A percentile compares a stretch with the other conserved stretches of the same genome.
Evolutionary conservation across 768 basidiomycete genomes (phyloP).

Genomic region (Gymnopilus junonius): DNA sequence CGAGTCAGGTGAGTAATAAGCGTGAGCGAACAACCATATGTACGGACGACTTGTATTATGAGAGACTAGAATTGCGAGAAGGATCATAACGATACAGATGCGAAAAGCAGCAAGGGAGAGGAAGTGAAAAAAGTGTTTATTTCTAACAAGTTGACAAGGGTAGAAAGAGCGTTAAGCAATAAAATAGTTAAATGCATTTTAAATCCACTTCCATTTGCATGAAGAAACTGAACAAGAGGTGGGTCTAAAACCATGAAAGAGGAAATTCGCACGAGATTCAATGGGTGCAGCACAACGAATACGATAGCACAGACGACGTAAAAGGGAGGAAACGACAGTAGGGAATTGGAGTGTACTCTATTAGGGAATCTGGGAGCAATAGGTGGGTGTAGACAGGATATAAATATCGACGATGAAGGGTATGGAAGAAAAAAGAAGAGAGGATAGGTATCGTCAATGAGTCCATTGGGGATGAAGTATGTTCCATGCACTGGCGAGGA

Average conservation of each 20-base stretch:
- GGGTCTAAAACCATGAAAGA: constrained; percentile 4
- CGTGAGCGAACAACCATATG: neutral
- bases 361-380: constrained; percentile 20
- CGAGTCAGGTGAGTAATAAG: neutral
- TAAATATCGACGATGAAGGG: constrained; percentile 10
- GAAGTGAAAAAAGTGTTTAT: constrained; percentile 3
- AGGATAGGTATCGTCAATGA: neutral
- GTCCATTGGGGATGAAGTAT: neutral
- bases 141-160: constrained; percentile 5
- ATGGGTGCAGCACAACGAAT: constrained; percentile 40
- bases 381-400: constrained; percentile 19
- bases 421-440: constrained; percentile 10
- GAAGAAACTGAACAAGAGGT: neutral
- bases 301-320: constrained; percentile 42
- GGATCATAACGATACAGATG: neutral
- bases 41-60: neutral
- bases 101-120: neutral
- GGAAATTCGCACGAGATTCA: constrained; percentile 10
- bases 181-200: constrained; percentile 8
- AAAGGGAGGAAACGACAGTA: constrained; percentile 14
- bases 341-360: constrained; percentile 18
- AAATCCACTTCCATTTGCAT: neutral
- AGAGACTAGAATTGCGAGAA: neutral
- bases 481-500: neutral
- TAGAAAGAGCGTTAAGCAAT: constrained; percentile 18